Conservation (phyloP, 2,329 filamentous ascomycete genomes). For the Fusarium newnesense region DNA sequence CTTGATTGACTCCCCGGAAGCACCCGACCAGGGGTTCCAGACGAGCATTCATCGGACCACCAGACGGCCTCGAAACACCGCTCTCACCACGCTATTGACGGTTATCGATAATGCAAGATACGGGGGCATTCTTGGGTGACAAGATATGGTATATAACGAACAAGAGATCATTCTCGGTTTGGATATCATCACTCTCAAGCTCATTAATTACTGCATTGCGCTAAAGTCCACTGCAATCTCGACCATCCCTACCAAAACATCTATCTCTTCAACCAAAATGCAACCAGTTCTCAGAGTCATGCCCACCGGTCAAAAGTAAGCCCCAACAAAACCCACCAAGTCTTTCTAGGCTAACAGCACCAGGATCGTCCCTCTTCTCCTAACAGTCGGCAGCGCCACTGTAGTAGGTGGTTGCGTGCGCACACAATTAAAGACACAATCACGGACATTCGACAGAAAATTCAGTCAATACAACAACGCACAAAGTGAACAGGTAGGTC, state of each 20-base stretch:
- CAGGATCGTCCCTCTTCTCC: constrained; percentile 38
- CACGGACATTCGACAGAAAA: constrained; percentile 36
- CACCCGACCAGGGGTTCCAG: constrained; percentile 24
- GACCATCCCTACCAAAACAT: neutral
- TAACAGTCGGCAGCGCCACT: constrained; percentile 38
- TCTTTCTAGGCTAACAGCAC: constrained; percentile 4
- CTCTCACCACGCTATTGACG: constrained; percentile 18
- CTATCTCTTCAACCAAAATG: constrained; percentile 23
- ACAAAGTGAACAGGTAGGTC: constrained; percentile 33
- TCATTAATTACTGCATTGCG: neutral
- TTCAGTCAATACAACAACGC: constrained; percentile 39
- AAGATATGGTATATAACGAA: constrained; percentile 15
- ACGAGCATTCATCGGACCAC: constrained; percentile 26
- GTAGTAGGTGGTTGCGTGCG: constrained; percentile 23
- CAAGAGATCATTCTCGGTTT: neutral
- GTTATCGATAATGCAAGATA: constrained; percentile 6
- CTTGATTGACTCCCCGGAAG: constrained; percentile 20
- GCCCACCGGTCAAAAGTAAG: constrained; percentile 32
- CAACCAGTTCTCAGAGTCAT: constrained; percentile 28
- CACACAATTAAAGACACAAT: constrained; percentile 28
- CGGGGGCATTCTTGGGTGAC: neutral
- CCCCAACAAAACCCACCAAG: neutral
- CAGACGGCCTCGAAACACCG: constrained; percentile 28
- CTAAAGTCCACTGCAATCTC: neutral
- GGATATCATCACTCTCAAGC: neutral